A percentile compares a stretch with the other conserved stretches of the same genome.
These are phyloP conservation scores for Leptographium procerum DNA, from an alignment of 2,329 filamentous ascomycete genomes.

Conservation along the genomic window DNA sequence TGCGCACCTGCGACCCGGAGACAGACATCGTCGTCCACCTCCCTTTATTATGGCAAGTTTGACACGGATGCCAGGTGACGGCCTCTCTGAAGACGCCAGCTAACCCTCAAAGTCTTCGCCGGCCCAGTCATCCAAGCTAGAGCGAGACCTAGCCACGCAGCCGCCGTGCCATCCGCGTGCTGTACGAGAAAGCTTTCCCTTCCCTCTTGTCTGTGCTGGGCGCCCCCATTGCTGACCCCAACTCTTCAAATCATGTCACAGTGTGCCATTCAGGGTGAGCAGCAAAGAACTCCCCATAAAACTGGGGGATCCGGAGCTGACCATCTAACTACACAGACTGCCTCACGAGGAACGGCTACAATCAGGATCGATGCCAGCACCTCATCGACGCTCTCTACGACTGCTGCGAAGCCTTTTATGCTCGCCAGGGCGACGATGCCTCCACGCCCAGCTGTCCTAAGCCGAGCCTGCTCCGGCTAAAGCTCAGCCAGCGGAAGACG, in stretches of 20 bases:
- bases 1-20: too few species aligned
- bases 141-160: conserved; percentile 60
- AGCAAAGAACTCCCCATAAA: neutral
- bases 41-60: neutral
- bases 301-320: neutral
- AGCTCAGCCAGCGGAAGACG: conserved; percentile 61
- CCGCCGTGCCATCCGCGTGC: conserved; percentile 81
- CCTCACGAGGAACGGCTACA: conserved; percentile 70
- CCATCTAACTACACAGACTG: conserved; percentile 59
- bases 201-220: too few species aligned
- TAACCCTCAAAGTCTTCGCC: too few species aligned
- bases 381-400: conserved; percentile 81
- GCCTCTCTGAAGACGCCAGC: neutral
- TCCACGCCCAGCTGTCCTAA: conserved; percentile 78
- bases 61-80: too few species aligned
- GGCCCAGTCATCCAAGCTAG: conserved; percentile 24
- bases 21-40: neutral
- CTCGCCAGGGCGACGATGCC: conserved; percentile 63
- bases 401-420: conserved; percentile 85
- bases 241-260: conserved; percentile 20
- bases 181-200: conserved; percentile 33
- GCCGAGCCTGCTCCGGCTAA: conserved; percentile 64
- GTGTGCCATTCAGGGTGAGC: conserved; percentile 81
- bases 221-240: conserved; percentile 4
- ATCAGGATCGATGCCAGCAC: conserved; percentile 70